Evolutionary conservation across 2,329 filamentous ascomycete species (phyloP).

Genomic region (Colletotrichum tofieldiae): DNA sequence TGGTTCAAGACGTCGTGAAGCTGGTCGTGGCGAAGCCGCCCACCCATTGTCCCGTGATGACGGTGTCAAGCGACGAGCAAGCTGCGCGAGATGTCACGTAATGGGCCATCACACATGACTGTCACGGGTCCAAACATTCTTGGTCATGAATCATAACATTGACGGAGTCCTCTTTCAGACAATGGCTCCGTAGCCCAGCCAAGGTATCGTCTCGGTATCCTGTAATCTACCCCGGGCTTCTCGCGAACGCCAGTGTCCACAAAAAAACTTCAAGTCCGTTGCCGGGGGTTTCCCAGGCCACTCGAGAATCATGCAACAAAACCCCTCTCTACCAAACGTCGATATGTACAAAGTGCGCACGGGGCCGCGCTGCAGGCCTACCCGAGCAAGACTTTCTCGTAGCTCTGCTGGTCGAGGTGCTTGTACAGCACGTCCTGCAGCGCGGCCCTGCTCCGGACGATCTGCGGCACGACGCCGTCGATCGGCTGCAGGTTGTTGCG

Average conservation of each 20-base stretch:
- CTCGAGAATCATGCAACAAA: neutral
- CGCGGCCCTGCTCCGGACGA: constrained; percentile 64
- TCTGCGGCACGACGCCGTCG: constrained; percentile 65
- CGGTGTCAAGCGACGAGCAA: neutral
- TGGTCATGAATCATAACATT: constrained; percentile 17
- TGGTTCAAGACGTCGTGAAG: neutral
- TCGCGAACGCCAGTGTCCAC: neutral
- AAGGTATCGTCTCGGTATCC: neutral
- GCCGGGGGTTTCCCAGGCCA: neutral
- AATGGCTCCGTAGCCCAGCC: neutral
- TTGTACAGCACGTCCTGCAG: constrained; percentile 64
- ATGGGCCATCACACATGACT: neutral
- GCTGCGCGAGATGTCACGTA: too few species aligned
- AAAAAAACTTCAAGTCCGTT: neutral
- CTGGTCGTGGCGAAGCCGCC: neutral
- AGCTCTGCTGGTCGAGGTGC: constrained; percentile 61
- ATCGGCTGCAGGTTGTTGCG: constrained; percentile 68
- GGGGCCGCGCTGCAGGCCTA: constrained; percentile 21
- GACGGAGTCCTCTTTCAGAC: neutral
- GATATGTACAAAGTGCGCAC: too few species aligned
- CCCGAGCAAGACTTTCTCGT: constrained; percentile 66
- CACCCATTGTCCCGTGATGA: neutral
- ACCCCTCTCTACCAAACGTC: neutral
- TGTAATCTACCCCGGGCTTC: neutral
- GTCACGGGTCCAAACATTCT: neutral